Evolutionary conservation across 2,329 filamentous ascomycete genomes (phyloP), one percentile per base, ranked within the genome.

Genomic region (Aureobasidium sp.): DNA sequence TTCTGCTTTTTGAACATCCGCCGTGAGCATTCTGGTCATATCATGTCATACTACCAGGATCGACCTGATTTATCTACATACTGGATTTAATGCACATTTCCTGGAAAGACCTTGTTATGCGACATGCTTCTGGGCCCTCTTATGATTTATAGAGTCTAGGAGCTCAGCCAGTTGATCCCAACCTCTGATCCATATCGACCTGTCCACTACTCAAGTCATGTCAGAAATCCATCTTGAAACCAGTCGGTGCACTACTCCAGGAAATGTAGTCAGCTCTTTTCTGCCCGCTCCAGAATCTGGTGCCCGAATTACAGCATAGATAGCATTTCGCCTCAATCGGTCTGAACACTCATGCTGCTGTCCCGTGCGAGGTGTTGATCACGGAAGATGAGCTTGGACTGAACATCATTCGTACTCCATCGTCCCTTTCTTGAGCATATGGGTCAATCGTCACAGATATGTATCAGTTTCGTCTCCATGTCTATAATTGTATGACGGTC

Each of bases 401-500:
- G 36, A 18, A 31, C 23, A 53, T 62, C 59, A 62, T 53, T n/a
- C 48, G 10, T 23, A 13, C 31, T 43, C 31, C 56, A 36, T 38
- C 45, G 29, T 3, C 56, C 43, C 42, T 16, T 47, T 42, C 54
- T 38, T 45, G 40, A 23, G 36, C 29, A 15, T 33, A 38, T 13
- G 23, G 36, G 31, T 43, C 43, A 48, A 25, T 38, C 29, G 58
- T 61, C 31, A 48, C 58, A 61, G 58, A 50, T n/a, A 16, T 61
- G 58, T 61, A 33, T 61, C 58, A 23, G 58, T 36, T 61, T n/a
- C 18, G 45, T 50, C 40, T 48, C 45, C 45, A 33, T 25, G 23
- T 38, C 58, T 61, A 61, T 61, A 61, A 50, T 50, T 61, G 58
- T 61, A 29, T 27, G 23, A 50, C n/a, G 43, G n/a, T 47, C 45